Evolutionary conservation across 2,329 filamentous ascomycete species (phyloP), one percentile per base, ranked within the genome.

Genomic region (Mycocentrospora acerina): DNA sequence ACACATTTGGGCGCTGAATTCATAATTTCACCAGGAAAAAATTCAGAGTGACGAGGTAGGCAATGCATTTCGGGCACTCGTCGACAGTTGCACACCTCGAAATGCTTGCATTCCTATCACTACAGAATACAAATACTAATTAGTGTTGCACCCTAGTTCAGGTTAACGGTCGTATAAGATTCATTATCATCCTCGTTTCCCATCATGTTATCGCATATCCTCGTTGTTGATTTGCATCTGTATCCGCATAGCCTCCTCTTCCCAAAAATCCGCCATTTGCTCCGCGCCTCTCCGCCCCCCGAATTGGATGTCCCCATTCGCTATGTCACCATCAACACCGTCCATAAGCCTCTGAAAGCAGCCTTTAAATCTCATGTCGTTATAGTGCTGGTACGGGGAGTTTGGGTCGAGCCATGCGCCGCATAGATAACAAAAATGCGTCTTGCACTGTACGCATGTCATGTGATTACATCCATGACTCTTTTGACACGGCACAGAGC

Each of bases 351-450:
- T 82, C 76, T 87, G 86, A 58, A 85, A 94, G 62, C 93, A 98
- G 1, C 43, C 44, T 9, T 73, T 73, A 2, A 81, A 86, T 12
- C 78, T 74, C 35, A 72, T 69, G 18, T 81, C 76, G 60, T 95
- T 95, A 72, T 90, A 98, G 66, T 98, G 93, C 37, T 77, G 71
- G 60, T 97, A 97, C 1, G 90, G 90, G 53, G 95, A 93, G 13
- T 72, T 75, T 0, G 86, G 81, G 39, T 85, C 79, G 28, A 98
- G 76, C 86, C 88, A 97, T n/a, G 83, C 78, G 1, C 86, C 85
- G 62, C 93, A 97, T 1, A 97, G 78, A 55, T 97, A 97, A 71
- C 93, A 98, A 64, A 96, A 97, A 66, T 97, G 91, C 2, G 88
- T 86, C 35, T 85, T 77, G 72, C 93, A 98, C 48, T 88, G 83